Evolutionary conservation across 495 filamentous ascomycete genomes (phyloP).

Genomic region (Durotheca rogersii): DNA sequence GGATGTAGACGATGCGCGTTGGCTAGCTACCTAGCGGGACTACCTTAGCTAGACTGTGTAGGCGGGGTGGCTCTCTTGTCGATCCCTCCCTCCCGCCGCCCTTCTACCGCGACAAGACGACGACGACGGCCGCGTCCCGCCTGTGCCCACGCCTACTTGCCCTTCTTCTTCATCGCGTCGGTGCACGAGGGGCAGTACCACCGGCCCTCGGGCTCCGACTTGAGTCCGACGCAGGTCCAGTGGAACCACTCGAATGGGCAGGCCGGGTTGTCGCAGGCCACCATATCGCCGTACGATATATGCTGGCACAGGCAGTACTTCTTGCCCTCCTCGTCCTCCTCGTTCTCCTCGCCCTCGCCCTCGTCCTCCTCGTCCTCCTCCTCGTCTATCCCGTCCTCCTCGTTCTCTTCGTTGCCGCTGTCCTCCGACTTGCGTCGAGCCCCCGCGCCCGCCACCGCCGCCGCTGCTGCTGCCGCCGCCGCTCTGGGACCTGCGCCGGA

Average conservation of each 20-base stretch:
- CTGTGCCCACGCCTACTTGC: slow-evolving; percentile 26
- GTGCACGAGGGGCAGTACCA: slow-evolving; percentile 91
- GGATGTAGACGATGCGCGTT: too few species aligned
- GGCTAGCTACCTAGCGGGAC: background rate
- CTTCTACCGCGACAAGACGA: too few species aligned
- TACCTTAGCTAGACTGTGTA: background rate
- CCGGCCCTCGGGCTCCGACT: slow-evolving; percentile 80
- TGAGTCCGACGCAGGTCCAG: slow-evolving; percentile 91
- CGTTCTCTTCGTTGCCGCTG: too few species aligned
- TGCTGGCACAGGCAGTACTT: slow-evolving; percentile 93
- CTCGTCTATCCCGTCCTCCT: too few species aligned
- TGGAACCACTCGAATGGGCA: slow-evolving; percentile 98
- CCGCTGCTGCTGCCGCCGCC: too few species aligned
- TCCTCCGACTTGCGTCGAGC: too few species aligned
- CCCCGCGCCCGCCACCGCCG: too few species aligned
- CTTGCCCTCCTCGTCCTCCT: slow-evolving; percentile 81
- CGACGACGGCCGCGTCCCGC: too few species aligned
- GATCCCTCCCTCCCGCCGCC: background rate
- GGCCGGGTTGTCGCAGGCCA: slow-evolving; percentile 91
- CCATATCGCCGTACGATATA: slow-evolving; percentile 96
- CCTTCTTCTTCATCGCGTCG: slow-evolving; percentile 56
- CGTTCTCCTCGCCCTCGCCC: slow-evolving; percentile 72
- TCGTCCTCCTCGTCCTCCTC: too few species aligned
- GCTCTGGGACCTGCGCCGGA: too few species aligned
- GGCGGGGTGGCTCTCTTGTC: background rate